These are phyloP conservation scores for Tolypocladium endophyticum DNA, from an alignment of 2,329 filamentous ascomycete species.

Conservation along the genomic window DNA sequence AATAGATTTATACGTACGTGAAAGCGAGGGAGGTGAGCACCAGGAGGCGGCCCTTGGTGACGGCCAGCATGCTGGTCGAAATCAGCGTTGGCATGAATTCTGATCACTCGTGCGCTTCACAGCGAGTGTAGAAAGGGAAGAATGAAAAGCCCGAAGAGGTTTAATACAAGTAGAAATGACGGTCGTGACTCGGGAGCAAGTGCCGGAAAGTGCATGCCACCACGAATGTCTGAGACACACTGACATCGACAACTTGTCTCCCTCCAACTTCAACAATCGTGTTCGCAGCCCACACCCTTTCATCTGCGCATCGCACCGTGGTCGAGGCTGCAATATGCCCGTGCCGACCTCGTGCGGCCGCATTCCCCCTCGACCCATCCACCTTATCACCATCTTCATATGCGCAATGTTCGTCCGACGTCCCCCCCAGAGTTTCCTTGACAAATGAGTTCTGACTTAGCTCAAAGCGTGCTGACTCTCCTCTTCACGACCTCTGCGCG, in stretches of 20 bases:
- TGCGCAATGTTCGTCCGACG: background rate
- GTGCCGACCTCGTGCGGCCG: background rate
- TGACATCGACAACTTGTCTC: background rate
- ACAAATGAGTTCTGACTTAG: background rate
- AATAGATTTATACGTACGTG: slow-evolving; percentile 20
- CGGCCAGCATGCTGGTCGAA: background rate
- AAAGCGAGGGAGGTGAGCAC: slow-evolving; percentile 22
- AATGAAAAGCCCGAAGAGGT: background rate
- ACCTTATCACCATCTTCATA: background rate
- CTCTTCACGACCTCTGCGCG: background rate
- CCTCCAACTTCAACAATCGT: background rate
- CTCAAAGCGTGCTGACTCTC: background rate
- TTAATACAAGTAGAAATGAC: background rate
- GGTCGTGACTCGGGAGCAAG: background rate
- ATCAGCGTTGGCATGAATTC: background rate
- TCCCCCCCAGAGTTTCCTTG: no score
- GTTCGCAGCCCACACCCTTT: background rate
- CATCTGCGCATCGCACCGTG: no score
- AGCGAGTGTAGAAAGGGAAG: background rate
- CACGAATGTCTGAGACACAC: background rate
- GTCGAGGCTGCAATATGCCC: background rate
- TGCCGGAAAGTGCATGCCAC: background rate
- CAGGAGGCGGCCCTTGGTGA: slow-evolving; percentile 25
- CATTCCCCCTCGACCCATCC: background rate
- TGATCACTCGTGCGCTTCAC: background rate